Percentiles rank a stretch among this genome's conserved stretches.
phyloP scores from a whole-genome alignment of 2,329 filamentous ascomycete genomes.

The Coleophoma eucalyptorum region DNA sequence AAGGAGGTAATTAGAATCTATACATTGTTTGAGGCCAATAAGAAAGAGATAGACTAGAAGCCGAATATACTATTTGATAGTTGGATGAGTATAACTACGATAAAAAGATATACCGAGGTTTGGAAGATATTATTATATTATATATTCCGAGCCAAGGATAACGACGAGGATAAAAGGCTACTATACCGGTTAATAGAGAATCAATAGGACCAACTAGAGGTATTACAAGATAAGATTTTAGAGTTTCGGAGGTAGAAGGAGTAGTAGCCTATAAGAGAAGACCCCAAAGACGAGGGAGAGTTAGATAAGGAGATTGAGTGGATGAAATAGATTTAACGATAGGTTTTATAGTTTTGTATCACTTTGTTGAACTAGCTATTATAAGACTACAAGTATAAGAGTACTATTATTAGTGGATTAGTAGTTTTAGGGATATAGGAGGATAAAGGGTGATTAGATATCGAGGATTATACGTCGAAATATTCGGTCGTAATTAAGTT shows the following conservation, averaged over 20 bases:
- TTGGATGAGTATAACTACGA: background rate
- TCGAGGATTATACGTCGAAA: constrained; percentile 7
- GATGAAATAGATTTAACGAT: too few species aligned
- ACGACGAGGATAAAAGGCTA: background rate
- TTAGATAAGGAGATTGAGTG: too few species aligned
- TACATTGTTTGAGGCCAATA: background rate
- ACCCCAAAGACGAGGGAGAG: too few species aligned
- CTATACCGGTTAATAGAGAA: background rate
- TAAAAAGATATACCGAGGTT: background rate
- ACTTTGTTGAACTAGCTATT: constrained; percentile 7
- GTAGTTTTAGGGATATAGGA: constrained; percentile 7
- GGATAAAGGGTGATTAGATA: constrained; percentile 3
- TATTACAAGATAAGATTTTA: too few species aligned
- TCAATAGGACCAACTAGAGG: background rate
- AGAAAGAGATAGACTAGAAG: background rate
- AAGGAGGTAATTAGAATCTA: background rate
- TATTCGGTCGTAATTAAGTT: constrained; percentile 9
- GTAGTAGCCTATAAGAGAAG: too few species aligned
- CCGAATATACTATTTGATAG: background rate
- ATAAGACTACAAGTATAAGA: constrained; percentile 10
- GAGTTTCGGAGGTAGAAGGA: too few species aligned
- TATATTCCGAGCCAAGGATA: background rate
- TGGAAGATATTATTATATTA: constrained; percentile 2
- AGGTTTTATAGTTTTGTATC: constrained; percentile 8
- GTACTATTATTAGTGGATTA: constrained; percentile 10